Evolutionary conservation across 345 rosid genomes (phyloP), one percentile per base, ranked within the genome.

Genomic region (Citrus australasica): DNA sequence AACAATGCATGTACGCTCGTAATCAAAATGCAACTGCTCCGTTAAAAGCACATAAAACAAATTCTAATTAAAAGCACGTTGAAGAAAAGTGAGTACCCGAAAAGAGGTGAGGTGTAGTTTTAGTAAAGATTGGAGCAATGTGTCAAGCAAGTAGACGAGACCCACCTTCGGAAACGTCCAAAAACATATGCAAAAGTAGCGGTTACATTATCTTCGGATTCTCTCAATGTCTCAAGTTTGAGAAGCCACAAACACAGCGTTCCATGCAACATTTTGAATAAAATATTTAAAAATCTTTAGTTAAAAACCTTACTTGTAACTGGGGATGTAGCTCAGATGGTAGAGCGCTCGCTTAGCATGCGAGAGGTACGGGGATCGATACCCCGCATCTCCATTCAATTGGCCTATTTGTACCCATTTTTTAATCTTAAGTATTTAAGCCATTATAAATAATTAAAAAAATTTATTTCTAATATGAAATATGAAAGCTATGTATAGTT

Each of bases 311-410:
- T 6, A 6, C 2, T 6, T 1, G 19, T 16, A 60, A 22, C 0
- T 2, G 89, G 90, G 90, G 89, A 86, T 89, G 87, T 89, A 89
- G 89, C 88, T 87, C 89, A 84, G 90, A 87, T 86, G 90, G 90
- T 87, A 86, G 89, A 87, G 89, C 87, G 91, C 88, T 87, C 85
- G 90, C 90, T 87, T 89, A 84, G 86, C 90, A 89, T 89, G 89
- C 86, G 85, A 86, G 92, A 81, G 84, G 89, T 84, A 86, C 85
- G 7, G 64, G 76, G 17, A 67, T 67, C 53, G 56, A 76, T 76
- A 67, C 65, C 65, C 27, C 62, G 60, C 78, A 40, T 75, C 69
- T 62, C 60, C 71, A 61, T 25, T 16, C 0, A 0, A 10, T 42
- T 42, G 3, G 4, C 14, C 10, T 10, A 32, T 3, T 42, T 9